A percentile compares a stretch with the other conserved stretches of the same genome.
These are phyloP conservation scores for Iberis pinnata DNA, from an alignment of 345 rosid species.

Conservation along the genomic window DNA sequence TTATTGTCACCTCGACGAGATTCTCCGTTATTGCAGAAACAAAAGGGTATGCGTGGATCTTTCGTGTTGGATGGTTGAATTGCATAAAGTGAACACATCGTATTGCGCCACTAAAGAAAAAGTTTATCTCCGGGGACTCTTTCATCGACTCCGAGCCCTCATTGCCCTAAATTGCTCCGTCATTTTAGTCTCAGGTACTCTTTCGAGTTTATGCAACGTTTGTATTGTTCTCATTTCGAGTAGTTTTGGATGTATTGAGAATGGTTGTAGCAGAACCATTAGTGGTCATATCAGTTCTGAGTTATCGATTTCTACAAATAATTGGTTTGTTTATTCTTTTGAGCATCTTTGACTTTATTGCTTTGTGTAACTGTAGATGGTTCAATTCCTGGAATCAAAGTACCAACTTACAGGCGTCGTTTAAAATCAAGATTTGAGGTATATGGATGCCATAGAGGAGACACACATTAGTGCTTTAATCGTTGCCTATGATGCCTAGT, in stretches of 20 bases:
- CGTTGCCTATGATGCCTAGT: neutral
- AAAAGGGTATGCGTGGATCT: slow-evolving; percentile 85
- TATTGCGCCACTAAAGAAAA: slow-evolving; percentile 47
- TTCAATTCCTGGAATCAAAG: slow-evolving; percentile 81
- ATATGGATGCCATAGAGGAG: neutral
- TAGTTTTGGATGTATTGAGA: too few species aligned
- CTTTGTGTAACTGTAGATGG: slow-evolving; percentile 48
- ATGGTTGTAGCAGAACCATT: too few species aligned
- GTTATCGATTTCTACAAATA: neutral
- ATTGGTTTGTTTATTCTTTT: neutral
- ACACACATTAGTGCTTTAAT: neutral
- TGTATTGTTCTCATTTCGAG: neutral
- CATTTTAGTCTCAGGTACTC: slow-evolving; percentile 61
- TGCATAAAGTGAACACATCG: slow-evolving; percentile 58
- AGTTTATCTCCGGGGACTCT: slow-evolving; percentile 62
- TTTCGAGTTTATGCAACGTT: neutral
- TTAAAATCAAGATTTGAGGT: slow-evolving; percentile 58
- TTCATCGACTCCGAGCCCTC: slow-evolving; percentile 87
- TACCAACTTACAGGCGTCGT: slow-evolving; percentile 65
- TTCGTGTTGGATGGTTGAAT: slow-evolving; percentile 92
- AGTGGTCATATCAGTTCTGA: neutral
- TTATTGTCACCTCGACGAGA: neutral
- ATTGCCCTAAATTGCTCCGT: slow-evolving; percentile 78
- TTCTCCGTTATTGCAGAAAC: slow-evolving; percentile 41
- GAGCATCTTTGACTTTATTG: neutral